Base-by-base conservation (phyloP, 2,329 filamentous ascomycete species). In the Cryoendolithus antarcticus region DNA sequence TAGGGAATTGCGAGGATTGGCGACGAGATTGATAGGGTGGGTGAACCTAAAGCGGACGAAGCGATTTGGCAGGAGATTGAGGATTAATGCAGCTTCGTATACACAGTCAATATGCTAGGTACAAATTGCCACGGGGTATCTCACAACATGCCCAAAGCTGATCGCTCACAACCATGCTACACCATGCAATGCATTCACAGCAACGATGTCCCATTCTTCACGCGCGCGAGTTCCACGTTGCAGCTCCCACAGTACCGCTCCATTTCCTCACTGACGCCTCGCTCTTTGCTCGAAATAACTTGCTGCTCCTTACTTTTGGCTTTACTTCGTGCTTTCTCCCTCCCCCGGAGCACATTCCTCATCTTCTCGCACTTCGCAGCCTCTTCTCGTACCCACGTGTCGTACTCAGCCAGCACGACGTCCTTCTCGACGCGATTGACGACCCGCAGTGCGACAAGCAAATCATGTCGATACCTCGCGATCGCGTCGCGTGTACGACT, bases 401-500 rank as follows among this genome's bases (percentile, higher is more conserved):
- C 88, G 80, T 86, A 98, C 60, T 95, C 89, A 1, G 82, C 81
- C 53, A 77, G 74, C 39, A 96, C 62, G 58, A 94, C 80, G 59
- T 95, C 86, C 42, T 74, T 72, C 66, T 96, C 91, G 21, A 96
- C 77, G 41, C 74, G 80, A 61, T 96, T 95, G 44, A 96, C 80
- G 2, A 95, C 75, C 4, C 88, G 77, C 66, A 96, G 77, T 4
- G 88, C 86, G 4, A 98, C 88, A 2, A 96, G 65, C 12, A 98
- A 68, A 55, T 96, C 86, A 58, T 98, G 86, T 2, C 91, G 74
- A 58, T 95, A 91, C 2, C 75, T 69, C 1, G 83, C 89, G 0
- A 98, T 74, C 15, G 80, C 75, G 60, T 93, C 83, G 7, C 89
- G 74, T n/a, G 86, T 85, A 30, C 80, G 75, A 36, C 82, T 76